Evolutionary conservation across 768 basidiomycete genomes (phyloP).

Genomic region (Russula lepida): DNA sequence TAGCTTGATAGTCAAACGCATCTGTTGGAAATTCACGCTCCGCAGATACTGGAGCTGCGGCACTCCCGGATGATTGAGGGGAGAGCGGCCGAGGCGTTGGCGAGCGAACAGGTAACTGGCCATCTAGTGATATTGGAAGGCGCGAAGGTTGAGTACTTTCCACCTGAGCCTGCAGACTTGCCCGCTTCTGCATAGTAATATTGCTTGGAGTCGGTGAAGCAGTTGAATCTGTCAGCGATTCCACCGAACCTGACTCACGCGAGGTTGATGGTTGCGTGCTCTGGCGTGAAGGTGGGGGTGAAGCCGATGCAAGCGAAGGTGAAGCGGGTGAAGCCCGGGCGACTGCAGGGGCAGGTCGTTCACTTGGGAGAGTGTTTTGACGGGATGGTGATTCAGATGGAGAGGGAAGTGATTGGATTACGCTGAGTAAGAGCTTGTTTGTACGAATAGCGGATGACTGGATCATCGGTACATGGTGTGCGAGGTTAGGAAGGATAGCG

Average conservation of each 20-base stretch:
- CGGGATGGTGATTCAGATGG: slow-evolving; percentile 44
- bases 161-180: slow-evolving; percentile 6
- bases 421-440: slow-evolving; percentile 74
- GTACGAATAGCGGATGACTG: slow-evolving; percentile 79
- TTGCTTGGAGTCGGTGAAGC: slow-evolving; percentile 18
- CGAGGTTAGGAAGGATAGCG: slow-evolving; percentile 89
- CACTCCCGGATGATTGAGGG: slow-evolving; percentile 16
- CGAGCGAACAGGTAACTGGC: slow-evolving; percentile 23
- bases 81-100: slow-evolving; percentile 25
- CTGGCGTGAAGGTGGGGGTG: slow-evolving; percentile 42
- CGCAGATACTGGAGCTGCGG: slow-evolving; percentile 29
- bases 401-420: slow-evolving; percentile 78
- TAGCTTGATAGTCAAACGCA: slow-evolving; percentile 84
- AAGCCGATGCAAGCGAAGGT: slow-evolving; percentile 41
- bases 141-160: background rate
- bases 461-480: slow-evolving; percentile 84
- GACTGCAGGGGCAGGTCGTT: slow-evolving; percentile 23
- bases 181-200: slow-evolving; percentile 22
- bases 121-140: slow-evolving; percentile 6
- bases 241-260: slow-evolving; percentile 43
- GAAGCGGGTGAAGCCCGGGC: slow-evolving; percentile 40
- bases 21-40: slow-evolving; percentile 41
- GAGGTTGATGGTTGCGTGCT: slow-evolving; percentile 31
- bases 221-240: slow-evolving; percentile 32
- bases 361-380: slow-evolving; percentile 24